Base-by-base conservation (phyloP, 1,284 basidiomycete genomes). In the Puccinia coronata region DNA sequence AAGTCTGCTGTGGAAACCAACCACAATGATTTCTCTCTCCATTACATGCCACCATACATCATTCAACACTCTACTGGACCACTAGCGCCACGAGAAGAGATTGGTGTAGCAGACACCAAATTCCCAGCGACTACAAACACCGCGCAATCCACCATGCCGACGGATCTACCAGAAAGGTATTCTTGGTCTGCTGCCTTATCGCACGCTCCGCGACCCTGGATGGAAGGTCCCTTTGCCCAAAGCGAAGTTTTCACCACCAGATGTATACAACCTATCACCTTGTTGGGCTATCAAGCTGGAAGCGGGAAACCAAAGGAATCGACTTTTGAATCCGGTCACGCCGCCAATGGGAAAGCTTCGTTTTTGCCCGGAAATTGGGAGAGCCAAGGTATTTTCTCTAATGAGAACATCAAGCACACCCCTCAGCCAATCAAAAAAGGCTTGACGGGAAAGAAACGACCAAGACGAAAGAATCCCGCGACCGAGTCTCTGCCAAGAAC, bases 311-410 rank as follows among this genome's bases (percentile, higher is more conserved):
- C 47, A 18, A 55, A 72, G 39, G 49, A 55, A 14, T 2, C 25
- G 16, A 23, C 14, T 16, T 2, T 72, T 53, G 70, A 72, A 31
- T 34, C 34, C 2, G 34, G 14, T 34, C 34, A 31, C 23, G 28
- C 28, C 23, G 51, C 28, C 49, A 9, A 53, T 39, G 70, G 70
- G n/a, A 72, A 72, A 72, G 70, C 70, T 28, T 72, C 70, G 34
- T 72, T 72, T 72, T 55, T 72, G 49, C 51, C 47, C 11, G 70
- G 70, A 55, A 55, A 72, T 31, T 72, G 70, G 70, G 70, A 72
- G 51, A 72, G 1, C 28, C 47, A 51, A n/a, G 70, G 11, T 70
- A 18, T 49, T 18, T 70, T 28, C 18, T 47, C n/a, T 25, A 20
- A 70, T 28, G 67, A 49, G 47, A 70, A 25, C 41, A 28, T 25